Evolutionary conservation across 495 filamentous ascomycete species (phyloP).

Genomic region (Immersiella caudata): DNA sequence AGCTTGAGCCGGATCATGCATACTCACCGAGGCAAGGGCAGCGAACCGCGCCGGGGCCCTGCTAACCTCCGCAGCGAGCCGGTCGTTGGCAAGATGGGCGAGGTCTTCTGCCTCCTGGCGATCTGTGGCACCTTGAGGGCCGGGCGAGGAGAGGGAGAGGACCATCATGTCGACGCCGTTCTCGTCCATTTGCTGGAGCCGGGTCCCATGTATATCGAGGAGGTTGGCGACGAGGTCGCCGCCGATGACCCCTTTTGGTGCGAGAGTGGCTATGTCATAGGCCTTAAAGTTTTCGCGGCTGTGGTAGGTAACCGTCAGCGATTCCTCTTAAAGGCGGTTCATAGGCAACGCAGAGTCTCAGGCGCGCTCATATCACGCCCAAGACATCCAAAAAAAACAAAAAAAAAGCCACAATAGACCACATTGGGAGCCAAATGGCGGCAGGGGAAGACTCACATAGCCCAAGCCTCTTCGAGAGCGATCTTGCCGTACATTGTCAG

Average conservation of each 20-base stretch:
- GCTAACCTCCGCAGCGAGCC: constrained; percentile 53
- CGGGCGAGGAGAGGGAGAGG: constrained; percentile 32
- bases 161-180: constrained; percentile 35
- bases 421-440: too few relatives aligned
- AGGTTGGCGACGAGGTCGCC: constrained; percentile 31
- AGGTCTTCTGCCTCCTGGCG: constrained; percentile 26
- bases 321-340: too few relatives aligned
- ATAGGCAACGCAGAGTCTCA: too few relatives aligned
- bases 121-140: constrained; percentile 28
- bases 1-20: constrained; percentile 49
- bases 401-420: too few relatives aligned
- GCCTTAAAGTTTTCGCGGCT: constrained; percentile 32
- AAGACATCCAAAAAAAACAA: too few relatives aligned
- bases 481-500: constrained; percentile 32
- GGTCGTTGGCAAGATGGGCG: constrained; percentile 51
- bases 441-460: too few relatives aligned
- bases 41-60: constrained; percentile 52
- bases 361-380: too few relatives aligned
- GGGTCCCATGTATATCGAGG: constrained; percentile 32
- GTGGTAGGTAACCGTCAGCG: too few relatives aligned
- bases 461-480: constrained; percentile 35
- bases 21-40: constrained; percentile 58
- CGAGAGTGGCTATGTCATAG: constrained; percentile 30
- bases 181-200: constrained; percentile 32
- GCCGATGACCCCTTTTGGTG: constrained; percentile 31